These are phyloP conservation scores for Durio zibethinus DNA, from an alignment of 345 rosid genomes.

Conservation along the genomic window DNA sequence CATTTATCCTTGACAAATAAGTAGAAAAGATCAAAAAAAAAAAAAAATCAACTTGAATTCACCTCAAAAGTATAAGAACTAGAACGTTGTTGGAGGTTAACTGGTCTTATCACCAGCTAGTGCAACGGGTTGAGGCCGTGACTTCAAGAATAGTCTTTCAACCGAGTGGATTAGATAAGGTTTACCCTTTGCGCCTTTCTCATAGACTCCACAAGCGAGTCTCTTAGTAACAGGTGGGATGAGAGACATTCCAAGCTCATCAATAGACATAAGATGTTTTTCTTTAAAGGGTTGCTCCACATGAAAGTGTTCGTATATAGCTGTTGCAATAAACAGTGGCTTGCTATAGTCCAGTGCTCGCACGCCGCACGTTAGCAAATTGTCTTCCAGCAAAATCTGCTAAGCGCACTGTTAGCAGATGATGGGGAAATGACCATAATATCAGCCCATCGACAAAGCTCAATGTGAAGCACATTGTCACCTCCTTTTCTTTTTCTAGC, in stretches of 20 bases:
- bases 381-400: conserved; percentile 46
- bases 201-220: conserved; percentile 82
- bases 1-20: no score
- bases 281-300: conserved; percentile 89
- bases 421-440: conserved; percentile 44
- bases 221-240: conserved; percentile 78
- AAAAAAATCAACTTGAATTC: no score
- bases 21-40: no score
- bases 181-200: conserved; percentile 92
- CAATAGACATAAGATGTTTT: conserved; percentile 60
- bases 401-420: no score
- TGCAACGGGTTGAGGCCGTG: conserved; percentile 49
- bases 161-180: conserved; percentile 72
- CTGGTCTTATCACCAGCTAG: no score
- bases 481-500: conserved; percentile 81
- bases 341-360: conserved; percentile 60
- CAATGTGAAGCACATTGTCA: conserved; percentile 79
- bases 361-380: conserved; percentile 33
- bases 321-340: conserved; percentile 72
- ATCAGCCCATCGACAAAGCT: conserved; percentile 99
- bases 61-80: no score
- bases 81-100: no score
- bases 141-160: conserved; percentile 66
- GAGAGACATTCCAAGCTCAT: conserved; percentile 80
- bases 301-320: conserved; percentile 71